These are phyloP conservation scores for Kwoniella sp. DNA, from an alignment of 768 basidiomycete species.

Conservation along the genomic window DNA sequence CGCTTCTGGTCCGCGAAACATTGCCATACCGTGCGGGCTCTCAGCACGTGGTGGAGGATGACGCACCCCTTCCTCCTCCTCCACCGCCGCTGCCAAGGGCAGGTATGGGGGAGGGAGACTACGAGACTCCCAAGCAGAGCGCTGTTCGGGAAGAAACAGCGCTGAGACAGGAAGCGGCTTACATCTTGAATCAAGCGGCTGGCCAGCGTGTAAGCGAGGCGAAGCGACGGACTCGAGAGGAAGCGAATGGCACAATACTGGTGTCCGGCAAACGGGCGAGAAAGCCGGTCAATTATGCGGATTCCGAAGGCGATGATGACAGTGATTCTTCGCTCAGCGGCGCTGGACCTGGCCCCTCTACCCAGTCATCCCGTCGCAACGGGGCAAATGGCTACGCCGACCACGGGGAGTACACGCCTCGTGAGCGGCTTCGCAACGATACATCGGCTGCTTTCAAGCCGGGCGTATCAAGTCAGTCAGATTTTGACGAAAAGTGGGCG, in stretches of 20 bases:
- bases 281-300: conserved; percentile 1
- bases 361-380: background rate
- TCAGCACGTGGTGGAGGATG: conserved; percentile 20
- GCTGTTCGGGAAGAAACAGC: conserved; percentile 1
- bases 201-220: background rate
- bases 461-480: background rate
- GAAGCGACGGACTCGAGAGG: conserved; percentile 2
- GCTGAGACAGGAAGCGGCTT: conserved; percentile 5
- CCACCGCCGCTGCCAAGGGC: conserved; percentile 6
- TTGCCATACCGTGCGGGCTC: conserved; percentile 5
- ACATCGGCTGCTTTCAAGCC: no score
- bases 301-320: conserved; percentile 2
- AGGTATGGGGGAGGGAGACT: conserved; percentile 20
- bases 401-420: background rate
- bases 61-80: conserved; percentile 12
- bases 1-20: conserved; percentile 1
- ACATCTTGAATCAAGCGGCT: conserved; percentile 8
- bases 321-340: conserved; percentile 1
- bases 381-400: background rate
- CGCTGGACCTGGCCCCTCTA: conserved; percentile 12
- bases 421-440: no score
- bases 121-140: conserved; percentile 6
- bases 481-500: conserved; percentile 9
- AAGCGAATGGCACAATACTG: background rate
- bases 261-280: conserved; percentile 1